These are phyloP conservation scores for Phaeophleospora eucalypticola DNA, from an alignment of 2,329 filamentous ascomycete genomes.

Conservation along the genomic window DNA sequence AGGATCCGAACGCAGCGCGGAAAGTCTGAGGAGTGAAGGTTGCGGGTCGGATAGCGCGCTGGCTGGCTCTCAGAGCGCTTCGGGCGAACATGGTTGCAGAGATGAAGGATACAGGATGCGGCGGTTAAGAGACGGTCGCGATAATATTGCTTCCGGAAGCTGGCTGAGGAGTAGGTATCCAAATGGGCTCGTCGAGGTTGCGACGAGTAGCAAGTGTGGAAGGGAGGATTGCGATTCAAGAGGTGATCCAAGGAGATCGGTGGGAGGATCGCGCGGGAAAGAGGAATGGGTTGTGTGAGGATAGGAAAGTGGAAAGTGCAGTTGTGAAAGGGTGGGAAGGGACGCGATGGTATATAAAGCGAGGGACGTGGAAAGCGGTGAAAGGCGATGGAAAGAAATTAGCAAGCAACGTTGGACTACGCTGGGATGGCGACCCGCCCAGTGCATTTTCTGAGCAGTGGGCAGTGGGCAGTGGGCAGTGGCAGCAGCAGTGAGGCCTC, in stretches of 20 bases:
- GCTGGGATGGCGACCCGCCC: background rate
- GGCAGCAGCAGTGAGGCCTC: too few species aligned
- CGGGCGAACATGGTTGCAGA: constrained; percentile 19
- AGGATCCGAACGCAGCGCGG: constrained; percentile 25
- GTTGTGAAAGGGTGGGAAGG: background rate
- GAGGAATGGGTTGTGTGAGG: background rate
- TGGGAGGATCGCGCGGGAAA: background rate
- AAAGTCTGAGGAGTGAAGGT: constrained; percentile 13
- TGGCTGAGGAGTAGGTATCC: background rate
- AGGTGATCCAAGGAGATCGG: background rate
- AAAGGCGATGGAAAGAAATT: background rate
- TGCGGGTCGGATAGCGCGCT: constrained; percentile 13
- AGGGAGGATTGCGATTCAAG: background rate
- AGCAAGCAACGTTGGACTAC: background rate
- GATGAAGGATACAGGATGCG: background rate
- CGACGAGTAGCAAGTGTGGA: background rate
- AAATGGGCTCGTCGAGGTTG: background rate
- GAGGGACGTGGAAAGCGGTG: background rate
- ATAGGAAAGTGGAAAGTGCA: background rate
- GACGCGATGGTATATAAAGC: background rate
- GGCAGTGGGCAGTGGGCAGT: too few species aligned
- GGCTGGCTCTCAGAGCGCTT: constrained; percentile 15
- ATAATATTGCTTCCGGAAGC: background rate
- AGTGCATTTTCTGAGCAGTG: background rate
- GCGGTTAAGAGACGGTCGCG: background rate